Percentiles rank a stretch among this genome's conserved stretches.
These are phyloP conservation scores for Neobulgaria alba DNA, from an alignment of 2,329 filamentous ascomycete species.

Conservation along the genomic window DNA sequence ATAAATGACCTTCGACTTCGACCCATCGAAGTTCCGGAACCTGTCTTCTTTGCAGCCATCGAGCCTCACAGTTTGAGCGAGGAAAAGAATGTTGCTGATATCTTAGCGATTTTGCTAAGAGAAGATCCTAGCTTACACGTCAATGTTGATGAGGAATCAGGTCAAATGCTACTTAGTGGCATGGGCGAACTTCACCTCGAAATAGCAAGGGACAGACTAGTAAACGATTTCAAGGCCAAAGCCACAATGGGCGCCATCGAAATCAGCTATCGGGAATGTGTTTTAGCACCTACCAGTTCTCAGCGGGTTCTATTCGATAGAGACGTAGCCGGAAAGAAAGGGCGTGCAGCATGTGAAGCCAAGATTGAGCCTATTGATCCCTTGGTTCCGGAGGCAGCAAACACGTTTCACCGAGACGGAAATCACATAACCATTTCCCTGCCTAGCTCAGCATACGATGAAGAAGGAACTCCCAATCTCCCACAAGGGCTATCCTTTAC, in stretches of 20 bases:
- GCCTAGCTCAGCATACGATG: constrained; percentile 26
- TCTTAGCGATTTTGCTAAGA: constrained; percentile 68
- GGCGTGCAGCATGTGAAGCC: constrained; percentile 68
- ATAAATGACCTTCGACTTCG: constrained; percentile 72
- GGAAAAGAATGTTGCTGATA: constrained; percentile 69
- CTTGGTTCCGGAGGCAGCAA: constrained; percentile 32
- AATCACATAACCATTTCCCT: constrained; percentile 58
- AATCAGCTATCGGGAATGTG: constrained; percentile 87
- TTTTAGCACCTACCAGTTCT: constrained; percentile 48
- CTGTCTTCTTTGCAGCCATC: constrained; percentile 93
- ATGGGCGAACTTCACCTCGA: constrained; percentile 97
- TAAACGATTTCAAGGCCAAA: constrained; percentile 82
- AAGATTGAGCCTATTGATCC: constrained; percentile 52
- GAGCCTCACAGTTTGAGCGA: constrained; percentile 72
- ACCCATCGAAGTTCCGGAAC: constrained; percentile 81
- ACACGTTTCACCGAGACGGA: constrained; percentile 50
- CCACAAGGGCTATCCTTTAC: constrained; percentile 43
- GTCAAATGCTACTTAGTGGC: constrained; percentile 85
- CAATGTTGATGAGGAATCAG: constrained; percentile 77
- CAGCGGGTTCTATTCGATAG: constrained; percentile 64
- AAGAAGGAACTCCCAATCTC: constrained; percentile 34
- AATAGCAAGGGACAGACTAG: constrained; percentile 79
- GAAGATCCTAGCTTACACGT: constrained; percentile 92
- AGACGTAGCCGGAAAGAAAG: constrained; percentile 68
- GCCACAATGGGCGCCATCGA: constrained; percentile 82